These are phyloP conservation scores for Sporothrix curviconia DNA, from an alignment of 2,329 filamentous ascomycete genomes.

Conservation along the genomic window DNA sequence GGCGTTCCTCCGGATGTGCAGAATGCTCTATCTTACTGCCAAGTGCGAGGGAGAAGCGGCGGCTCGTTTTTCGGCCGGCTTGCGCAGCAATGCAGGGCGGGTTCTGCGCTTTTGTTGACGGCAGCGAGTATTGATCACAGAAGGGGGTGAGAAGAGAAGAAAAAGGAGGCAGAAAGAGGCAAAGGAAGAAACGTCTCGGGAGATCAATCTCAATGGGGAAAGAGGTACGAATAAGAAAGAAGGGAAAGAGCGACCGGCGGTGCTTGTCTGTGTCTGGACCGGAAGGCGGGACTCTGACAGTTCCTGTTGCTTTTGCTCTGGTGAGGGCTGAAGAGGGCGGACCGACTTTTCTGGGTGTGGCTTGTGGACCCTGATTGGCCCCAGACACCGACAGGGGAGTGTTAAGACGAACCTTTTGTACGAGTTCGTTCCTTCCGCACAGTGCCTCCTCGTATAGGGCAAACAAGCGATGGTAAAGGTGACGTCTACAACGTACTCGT, in stretches of 20 bases:
- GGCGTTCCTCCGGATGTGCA: too few species aligned
- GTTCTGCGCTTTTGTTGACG: too few species aligned
- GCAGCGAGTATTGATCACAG: too few species aligned
- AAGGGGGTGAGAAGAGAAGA: not conserved
- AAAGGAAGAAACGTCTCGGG: not conserved
- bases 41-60: too few species aligned
- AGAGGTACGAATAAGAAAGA: not conserved
- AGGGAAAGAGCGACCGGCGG: slow-evolving; percentile 1
- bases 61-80: too few species aligned
- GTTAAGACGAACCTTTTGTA: not conserved
- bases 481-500: too few species aligned
- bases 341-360: not conserved
- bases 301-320: too few species aligned
- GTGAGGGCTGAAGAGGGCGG: slow-evolving; percentile 5
- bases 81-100: too few species aligned
- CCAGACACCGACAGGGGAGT: not conserved
- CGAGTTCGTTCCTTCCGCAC: not conserved
- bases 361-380: not conserved
- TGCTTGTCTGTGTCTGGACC: not conserved
- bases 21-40: too few species aligned
- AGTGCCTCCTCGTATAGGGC: too few species aligned
- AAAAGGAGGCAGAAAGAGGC: not conserved
- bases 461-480: too few species aligned
- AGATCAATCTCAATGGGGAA: not conserved
- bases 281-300: not conserved